Conservation (phyloP, 768 basidiomycete genomes). For the Sistotremastrum suecicum region DNA sequence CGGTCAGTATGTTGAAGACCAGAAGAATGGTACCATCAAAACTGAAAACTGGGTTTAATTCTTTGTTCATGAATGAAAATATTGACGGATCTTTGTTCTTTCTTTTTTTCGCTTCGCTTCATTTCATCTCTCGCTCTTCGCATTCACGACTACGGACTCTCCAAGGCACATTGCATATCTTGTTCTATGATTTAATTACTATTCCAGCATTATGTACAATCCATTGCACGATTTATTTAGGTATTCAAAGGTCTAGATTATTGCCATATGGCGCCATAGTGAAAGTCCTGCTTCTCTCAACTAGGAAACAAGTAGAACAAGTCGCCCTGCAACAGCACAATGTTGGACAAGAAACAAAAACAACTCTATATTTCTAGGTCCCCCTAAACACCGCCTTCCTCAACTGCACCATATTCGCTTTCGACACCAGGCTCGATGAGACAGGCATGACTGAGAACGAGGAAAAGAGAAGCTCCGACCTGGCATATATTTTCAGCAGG, state of each 20-base stretch:
- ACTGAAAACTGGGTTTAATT: constrained; percentile 16
- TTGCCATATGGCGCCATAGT: no score
- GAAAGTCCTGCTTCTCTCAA: no score
- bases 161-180: not conserved
- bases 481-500: no score
- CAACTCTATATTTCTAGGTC: not conserved
- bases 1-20: constrained; percentile 74
- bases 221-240: no score
- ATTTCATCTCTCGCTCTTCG: not conserved
- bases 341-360: no score
- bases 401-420: constrained; percentile 65
- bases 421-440: constrained; percentile 92
- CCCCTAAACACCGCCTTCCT: constrained; percentile 50
- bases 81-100: constrained; percentile 2
- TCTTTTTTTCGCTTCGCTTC: constrained; percentile 5
- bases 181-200: constrained; percentile 1
- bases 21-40: constrained; percentile 53
- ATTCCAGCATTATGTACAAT: no score
- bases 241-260: no score
- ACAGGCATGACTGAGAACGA: constrained; percentile 78
- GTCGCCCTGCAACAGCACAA: no score
- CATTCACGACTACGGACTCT: no score
- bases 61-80: not conserved
- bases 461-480: constrained; percentile 69
- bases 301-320: no score